Evolutionary conservation across 441 rosid species (phyloP).

Genomic region (Macaranga tanarius): DNA sequence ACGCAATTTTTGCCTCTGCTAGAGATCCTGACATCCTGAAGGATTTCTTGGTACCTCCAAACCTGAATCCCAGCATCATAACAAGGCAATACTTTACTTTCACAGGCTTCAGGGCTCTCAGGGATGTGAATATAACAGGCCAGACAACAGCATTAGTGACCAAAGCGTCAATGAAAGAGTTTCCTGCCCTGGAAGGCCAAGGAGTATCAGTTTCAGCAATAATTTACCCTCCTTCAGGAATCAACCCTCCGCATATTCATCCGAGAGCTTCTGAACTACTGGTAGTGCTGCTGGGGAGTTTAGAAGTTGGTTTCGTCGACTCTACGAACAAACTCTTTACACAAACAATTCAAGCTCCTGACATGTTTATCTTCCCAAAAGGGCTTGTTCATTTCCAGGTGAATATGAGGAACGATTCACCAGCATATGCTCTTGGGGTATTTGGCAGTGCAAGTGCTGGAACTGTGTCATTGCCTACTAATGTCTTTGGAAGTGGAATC

Average conservation of each 20-base stretch:
- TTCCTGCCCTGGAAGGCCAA: slow-evolving; percentile 31
- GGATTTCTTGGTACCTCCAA: slow-evolving; percentile 28
- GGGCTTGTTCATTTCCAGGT: slow-evolving; percentile 34
- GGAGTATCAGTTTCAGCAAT: slow-evolving; percentile 23
- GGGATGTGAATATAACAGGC: slow-evolving; percentile 6
- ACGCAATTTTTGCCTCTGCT: not conserved
- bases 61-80: slow-evolving; percentile 15
- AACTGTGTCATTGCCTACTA: slow-evolving; percentile 20
- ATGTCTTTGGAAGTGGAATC: slow-evolving; percentile 32
- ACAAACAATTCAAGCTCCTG: slow-evolving; percentile 23
- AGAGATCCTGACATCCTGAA: slow-evolving; percentile 29
- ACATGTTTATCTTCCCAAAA: slow-evolving; percentile 34
- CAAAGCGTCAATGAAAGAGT: slow-evolving; percentile 26
- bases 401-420: slow-evolving; percentile 11
- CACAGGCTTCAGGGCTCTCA: slow-evolving; percentile 22
- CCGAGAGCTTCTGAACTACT: slow-evolving; percentile 20
- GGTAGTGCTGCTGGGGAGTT: slow-evolving; percentile 6
- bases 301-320: slow-evolving; percentile 22
- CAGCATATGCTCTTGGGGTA: slow-evolving; percentile 20
- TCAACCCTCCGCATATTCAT: slow-evolving; percentile 14
- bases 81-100: slow-evolving; percentile 26
- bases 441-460: slow-evolving; percentile 31
- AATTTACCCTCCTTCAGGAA: slow-evolving; percentile 28
- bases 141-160: slow-evolving; percentile 4
- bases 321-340: slow-evolving; percentile 21